Evolutionary conservation across 257 asterid species (phyloP), one percentile per base, ranked within the genome.

Genomic region (Ophiorrhiza pumila): DNA sequence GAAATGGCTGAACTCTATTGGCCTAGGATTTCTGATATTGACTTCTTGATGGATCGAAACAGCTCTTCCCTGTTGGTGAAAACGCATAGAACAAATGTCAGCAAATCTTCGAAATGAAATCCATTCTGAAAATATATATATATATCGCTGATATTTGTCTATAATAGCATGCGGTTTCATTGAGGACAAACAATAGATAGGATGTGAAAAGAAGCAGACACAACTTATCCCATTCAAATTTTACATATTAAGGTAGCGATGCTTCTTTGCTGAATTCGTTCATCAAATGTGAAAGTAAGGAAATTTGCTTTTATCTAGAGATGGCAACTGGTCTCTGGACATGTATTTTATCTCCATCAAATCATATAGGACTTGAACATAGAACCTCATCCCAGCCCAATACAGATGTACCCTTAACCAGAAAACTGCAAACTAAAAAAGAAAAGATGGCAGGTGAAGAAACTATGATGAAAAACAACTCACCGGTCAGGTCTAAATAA

Each of bases 401-500:
- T 2, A 22, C 31, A 22, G 12, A 52, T 3, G n/a, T 52, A 52
- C 7, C 22, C 1, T 4, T 10, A 52, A 22, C 7, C 17, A 5
- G 17, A 56, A 32, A 67, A 5, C 59, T n/a, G 25, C 58, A 47
- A 32, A 69, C n/a, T n/a, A 9, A 32, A 27, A 0, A 7, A 14
- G 9, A 41, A 55, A 25, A 74, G 39, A 53, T 5, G 1, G 65
- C 65, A 70, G 34, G 47, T 14, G 41, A 47, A 20, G n/a, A 66
- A 2, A 52, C 9, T 50, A 1, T 46, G 52, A 15, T 5, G 46
- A 32, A 58, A 62, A 61, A 41, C 42, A 78, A 50, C 89, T 72
- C 78, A 94, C 98, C 98, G 73, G 73, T 90, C 89, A 18, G 98
- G 98, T 82, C 87, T 94, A 95, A 89, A 94, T 70, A 94, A 66